Conservation (phyloP, 805 yeast genomes). For the Candida nitratophila region DNA sequence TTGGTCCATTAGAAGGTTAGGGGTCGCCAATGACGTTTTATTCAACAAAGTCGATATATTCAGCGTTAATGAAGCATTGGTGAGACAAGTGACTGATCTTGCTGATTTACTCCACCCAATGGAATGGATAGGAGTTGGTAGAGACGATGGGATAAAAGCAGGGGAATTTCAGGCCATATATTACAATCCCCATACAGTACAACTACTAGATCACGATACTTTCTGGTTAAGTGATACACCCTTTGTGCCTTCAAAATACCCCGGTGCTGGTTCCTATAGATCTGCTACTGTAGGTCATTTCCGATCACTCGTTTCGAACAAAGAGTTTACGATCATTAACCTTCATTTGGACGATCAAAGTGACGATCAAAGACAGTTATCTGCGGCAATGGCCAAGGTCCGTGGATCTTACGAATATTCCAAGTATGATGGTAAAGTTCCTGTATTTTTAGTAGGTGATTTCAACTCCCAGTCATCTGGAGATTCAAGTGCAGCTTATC, state of each 20-base stretch:
- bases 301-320: slow-evolving; percentile 24
- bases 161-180: slow-evolving; percentile 50
- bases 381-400: slow-evolving; percentile 34
- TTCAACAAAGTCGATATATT: slow-evolving; percentile 29
- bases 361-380: slow-evolving; percentile 34
- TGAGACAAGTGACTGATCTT: slow-evolving; percentile 40
- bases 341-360: slow-evolving; percentile 48
- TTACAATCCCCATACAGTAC: slow-evolving; percentile 31
- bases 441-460: slow-evolving; percentile 47
- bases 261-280: slow-evolving; percentile 34
- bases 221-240: slow-evolving; percentile 53
- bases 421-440: slow-evolving; percentile 15
- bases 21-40: slow-evolving; percentile 26
- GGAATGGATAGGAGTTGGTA: slow-evolving; percentile 43
- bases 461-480: slow-evolving; percentile 46
- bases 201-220: slow-evolving; percentile 32
- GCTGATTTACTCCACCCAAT: slow-evolving; percentile 21
- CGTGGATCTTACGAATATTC: slow-evolving; percentile 31
- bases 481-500: slow-evolving; percentile 28
- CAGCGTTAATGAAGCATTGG: slow-evolving; percentile 40
- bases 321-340: slow-evolving; percentile 30
- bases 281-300: slow-evolving; percentile 32
- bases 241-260: slow-evolving; percentile 36
- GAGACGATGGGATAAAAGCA: slow-evolving; percentile 41
- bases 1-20: slow-evolving; percentile 30